Conservation (phyloP, 2,329 filamentous ascomycete species). For the Sphaerulina vaccinii region DNA sequence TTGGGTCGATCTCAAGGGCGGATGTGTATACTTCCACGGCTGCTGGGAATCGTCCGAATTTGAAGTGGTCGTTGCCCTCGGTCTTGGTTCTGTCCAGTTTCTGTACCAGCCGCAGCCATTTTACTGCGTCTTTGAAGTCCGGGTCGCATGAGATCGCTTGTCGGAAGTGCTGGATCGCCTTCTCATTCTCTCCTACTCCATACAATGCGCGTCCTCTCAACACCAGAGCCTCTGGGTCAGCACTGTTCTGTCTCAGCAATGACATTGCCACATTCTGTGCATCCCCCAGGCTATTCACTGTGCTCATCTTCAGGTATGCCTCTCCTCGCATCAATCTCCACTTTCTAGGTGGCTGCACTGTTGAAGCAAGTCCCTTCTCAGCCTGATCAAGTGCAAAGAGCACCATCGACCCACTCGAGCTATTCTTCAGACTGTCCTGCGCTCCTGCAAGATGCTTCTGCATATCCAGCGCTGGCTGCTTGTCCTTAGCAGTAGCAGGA, state of each 20-base stretch:
- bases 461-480: constrained; percentile 80
- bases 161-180: constrained; percentile 88
- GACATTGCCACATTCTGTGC: constrained; percentile 90
- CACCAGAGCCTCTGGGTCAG: constrained; percentile 91
- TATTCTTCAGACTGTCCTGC: constrained; percentile 70
- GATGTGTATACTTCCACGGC: constrained; percentile 82
- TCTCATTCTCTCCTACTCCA: constrained; percentile 88
- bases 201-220: constrained; percentile 86
- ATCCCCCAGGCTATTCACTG: constrained; percentile 82
- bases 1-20: constrained; percentile 79
- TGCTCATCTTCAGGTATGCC: constrained; percentile 89
- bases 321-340: constrained; percentile 93
- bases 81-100: constrained; percentile 92
- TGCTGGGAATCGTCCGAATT: constrained; percentile 72
- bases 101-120: constrained; percentile 84
- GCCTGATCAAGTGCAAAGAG: constrained; percentile 89
- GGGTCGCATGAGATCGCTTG: constrained; percentile 88
- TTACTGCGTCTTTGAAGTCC: constrained; percentile 84
- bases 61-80: constrained; percentile 88
- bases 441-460: constrained; percentile 76
- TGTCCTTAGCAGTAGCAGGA: constrained; percentile 79
- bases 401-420: constrained; percentile 84
- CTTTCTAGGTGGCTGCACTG: constrained; percentile 80
- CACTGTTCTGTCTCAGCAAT: constrained; percentile 78
- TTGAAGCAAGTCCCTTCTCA: constrained; percentile 71